Base-by-base conservation (phyloP, 2,329 filamentous ascomycete species). In the Cadophora malorum region DNA sequence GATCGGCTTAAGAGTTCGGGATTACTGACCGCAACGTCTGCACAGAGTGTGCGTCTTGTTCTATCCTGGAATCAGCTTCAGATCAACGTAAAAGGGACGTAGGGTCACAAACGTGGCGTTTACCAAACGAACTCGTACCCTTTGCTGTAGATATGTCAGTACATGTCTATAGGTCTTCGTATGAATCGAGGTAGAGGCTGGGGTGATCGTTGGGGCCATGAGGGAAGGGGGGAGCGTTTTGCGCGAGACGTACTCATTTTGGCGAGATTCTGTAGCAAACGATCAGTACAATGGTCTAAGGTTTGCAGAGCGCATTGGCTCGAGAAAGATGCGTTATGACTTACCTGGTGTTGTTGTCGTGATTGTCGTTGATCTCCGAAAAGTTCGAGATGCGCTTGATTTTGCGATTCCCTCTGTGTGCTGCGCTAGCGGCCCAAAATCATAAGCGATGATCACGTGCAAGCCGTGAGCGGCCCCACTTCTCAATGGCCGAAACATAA, bases 31-130 rank as follows among this genome's bases (percentile, higher is more conserved):
- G 74, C 77, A 78, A 64, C 77, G 76, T 75, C 77, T 74, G 75
- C 77, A 78, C 74, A 78, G 66, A 58, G 76, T 78, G 74, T 78
- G 77, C 69, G 75, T 74, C 74, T 78, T 78, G 72, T 78, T 78
- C 69, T 78, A 52, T 55, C 23, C 8, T 10, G 25, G 5, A 9
- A 33, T 56, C 19, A 60, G 47, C 50, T 25, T 47, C 3, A 45
- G 28, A 59, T 35, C 53, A 59, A 28, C 9, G 61, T 3, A 53
- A 25, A 28, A n/a, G 28, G 35, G 33, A 10, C 23, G 28, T 3
- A 2, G 23, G 33, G 9, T 5, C 16, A 28, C 61, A n/a, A 19
- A 38, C 61, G 25, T 64, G 76, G 66, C 76, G 72, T 68, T 76
- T 76, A 63, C 76, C 76, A 69, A 78, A 78, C 41, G 67, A 72